Conservation (phyloP, 208 protist species). For the Phytomonas sp. region DNA sequence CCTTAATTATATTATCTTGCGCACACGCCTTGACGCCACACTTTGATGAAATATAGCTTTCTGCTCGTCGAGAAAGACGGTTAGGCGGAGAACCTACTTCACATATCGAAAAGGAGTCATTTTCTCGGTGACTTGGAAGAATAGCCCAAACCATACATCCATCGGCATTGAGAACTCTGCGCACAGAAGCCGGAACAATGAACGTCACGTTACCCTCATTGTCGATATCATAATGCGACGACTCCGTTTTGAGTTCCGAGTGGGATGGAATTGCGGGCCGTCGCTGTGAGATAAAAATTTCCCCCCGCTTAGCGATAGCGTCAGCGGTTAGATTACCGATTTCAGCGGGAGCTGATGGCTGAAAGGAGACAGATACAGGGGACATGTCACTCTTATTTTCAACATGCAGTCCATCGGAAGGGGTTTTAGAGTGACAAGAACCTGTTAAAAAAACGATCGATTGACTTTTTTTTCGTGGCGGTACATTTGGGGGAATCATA, state of each 20-base stretch:
- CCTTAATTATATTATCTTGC: neutral
- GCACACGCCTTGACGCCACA: constrained; percentile 16
- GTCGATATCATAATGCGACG: constrained; percentile 28
- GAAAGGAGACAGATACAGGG: neutral
- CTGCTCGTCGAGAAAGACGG: constrained; percentile 49
- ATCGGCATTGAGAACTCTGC: constrained; percentile 30
- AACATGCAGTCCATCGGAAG: neutral
- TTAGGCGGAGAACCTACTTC: constrained; percentile 46
- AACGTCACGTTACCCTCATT: constrained; percentile 19
- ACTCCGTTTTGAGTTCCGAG: constrained; percentile 26
- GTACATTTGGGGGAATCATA: neutral
- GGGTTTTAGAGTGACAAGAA: neutral
- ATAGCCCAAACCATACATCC: constrained; percentile 49
- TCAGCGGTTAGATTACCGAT: constrained; percentile 5
- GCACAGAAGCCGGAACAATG: constrained; percentile 24
- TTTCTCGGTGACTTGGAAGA: constrained; percentile 21
- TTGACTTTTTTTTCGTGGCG: neutral
- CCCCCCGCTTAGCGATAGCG: neutral
- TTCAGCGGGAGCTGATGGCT: neutral
- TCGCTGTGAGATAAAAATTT: neutral
- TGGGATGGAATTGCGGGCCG: constrained; percentile 38
- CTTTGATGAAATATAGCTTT: constrained; percentile 39
- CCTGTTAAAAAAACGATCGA: neutral
- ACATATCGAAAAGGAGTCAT: constrained; percentile 11
- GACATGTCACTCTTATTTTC: neutral